phyloP scores from a whole-genome alignment of 1,139 yeast species.

The Diutina mesorugosa region DNA sequence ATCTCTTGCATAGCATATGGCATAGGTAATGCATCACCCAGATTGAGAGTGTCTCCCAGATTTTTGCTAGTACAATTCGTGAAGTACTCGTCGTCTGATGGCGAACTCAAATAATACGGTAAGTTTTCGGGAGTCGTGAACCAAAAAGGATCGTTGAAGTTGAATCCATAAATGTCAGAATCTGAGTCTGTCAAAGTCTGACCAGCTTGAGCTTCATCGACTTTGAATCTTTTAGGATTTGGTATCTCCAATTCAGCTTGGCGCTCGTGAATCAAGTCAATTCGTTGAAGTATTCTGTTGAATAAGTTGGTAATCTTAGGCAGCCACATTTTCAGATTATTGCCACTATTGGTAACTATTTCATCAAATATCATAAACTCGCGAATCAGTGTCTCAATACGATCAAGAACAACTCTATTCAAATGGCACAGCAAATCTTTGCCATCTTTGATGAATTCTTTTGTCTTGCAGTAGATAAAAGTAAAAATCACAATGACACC shows the following conservation, averaged over 20 bases:
- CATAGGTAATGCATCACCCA: neutral
- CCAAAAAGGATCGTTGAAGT: conserved; percentile 32
- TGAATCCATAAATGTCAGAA: conserved; percentile 8
- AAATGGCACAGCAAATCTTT: conserved; percentile 7
- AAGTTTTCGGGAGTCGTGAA: conserved; percentile 27
- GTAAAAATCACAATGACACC: conserved; percentile 40
- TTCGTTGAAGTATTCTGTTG: conserved; percentile 19
- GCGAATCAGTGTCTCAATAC: conserved; percentile 14
- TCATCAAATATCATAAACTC: conserved; percentile 15
- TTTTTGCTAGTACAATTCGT: neutral
- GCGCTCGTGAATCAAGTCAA: conserved; percentile 15
- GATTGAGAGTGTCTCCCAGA: neutral
- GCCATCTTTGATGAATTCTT: conserved; percentile 15
- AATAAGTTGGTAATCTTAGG: conserved; percentile 21
- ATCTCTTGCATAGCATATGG: neutral
- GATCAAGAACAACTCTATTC: conserved; percentile 11
- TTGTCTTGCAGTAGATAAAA: conserved; percentile 28
- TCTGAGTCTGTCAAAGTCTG: neutral
- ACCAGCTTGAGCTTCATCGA: conserved; percentile 10
- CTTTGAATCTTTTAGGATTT: conserved; percentile 4
- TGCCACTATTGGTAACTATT: conserved; percentile 10
- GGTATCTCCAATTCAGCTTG: conserved; percentile 7
- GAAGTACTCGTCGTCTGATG: conserved; percentile 15
- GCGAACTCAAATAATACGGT: conserved; percentile 25
- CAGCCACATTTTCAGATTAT: conserved; percentile 22